Conservation (phyloP, 2,329 filamentous ascomycete genomes). For the Alternaria novae-zelandiae region DNA sequence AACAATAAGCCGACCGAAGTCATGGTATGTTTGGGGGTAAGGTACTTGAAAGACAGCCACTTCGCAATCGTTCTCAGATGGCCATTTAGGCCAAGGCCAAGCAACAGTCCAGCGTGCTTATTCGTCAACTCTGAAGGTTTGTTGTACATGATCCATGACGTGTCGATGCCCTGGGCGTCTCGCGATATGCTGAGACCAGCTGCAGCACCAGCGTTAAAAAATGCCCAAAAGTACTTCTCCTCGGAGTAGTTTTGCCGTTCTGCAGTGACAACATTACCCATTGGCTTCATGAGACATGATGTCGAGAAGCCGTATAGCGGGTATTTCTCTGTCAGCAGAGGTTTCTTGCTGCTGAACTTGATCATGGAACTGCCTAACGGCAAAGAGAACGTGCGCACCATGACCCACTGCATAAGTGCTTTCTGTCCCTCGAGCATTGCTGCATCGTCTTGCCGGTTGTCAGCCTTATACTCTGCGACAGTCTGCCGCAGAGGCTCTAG, state of each 20-base stretch:
- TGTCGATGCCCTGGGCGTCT: conserved; percentile 91
- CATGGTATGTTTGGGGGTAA: conserved; percentile 99
- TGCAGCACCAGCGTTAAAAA: conserved; percentile 96
- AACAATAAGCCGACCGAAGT: conserved; percentile 95
- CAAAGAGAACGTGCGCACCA: conserved; percentile 85
- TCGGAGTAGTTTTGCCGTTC: conserved; percentile 88
- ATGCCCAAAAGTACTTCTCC: conserved; percentile 97
- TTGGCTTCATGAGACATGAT: conserved; percentile 88
- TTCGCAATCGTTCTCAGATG: conserved; percentile 94
- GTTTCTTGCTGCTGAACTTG: conserved; percentile 85
- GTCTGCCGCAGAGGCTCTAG: conserved; percentile 86
- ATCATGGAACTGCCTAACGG: conserved; percentile 86
- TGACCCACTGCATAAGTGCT: conserved; percentile 83
- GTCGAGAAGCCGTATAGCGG: conserved; percentile 89
- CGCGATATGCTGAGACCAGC: conserved; percentile 89
- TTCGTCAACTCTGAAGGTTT: conserved; percentile 93
- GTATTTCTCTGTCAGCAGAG: conserved; percentile 90
- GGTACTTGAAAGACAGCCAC: conserved; percentile 98
- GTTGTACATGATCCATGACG: conserved; percentile 98
- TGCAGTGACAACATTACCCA: conserved; percentile 90
- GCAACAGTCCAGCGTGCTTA: conserved; percentile 90
- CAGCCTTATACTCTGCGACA: conserved; percentile 75
- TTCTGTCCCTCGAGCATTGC: conserved; percentile 93
- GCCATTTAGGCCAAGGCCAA: conserved; percentile 90
- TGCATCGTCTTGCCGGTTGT: conserved; percentile 81